Percentiles rank a stretch among this genome's conserved stretches.
Conservation (phyloP, 164 flowering plant genomes). For the Litsea cubeba region DNA sequence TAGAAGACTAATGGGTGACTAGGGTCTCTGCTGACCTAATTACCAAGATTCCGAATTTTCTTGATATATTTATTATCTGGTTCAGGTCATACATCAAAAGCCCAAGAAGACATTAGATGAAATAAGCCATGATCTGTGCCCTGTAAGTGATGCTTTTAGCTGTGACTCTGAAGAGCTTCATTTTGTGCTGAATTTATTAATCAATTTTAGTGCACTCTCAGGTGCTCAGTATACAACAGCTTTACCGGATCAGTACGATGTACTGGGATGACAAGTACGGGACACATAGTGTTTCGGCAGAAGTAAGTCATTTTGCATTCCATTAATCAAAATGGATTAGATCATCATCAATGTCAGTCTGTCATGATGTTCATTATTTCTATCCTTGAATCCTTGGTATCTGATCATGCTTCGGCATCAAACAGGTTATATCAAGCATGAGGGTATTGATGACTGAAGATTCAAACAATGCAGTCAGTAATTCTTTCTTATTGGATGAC, state of each 20-base stretch:
- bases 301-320: constrained; percentile 65
- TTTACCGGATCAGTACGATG: constrained; percentile 97
- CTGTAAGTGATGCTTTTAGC: constrained; percentile 45
- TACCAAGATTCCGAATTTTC: neutral
- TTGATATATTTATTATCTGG: neutral
- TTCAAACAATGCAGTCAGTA: constrained; percentile 63
- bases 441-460: constrained; percentile 73
- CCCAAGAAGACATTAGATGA: constrained; percentile 94
- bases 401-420: neutral
- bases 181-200: too few species aligned
- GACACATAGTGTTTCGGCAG: constrained; percentile 86
- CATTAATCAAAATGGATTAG: constrained; percentile 31
- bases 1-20: too few species aligned
- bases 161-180: too few species aligned
- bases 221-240: constrained; percentile 98
- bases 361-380: too few species aligned
- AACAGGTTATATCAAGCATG: constrained; percentile 59
- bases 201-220: constrained; percentile 19
- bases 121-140: constrained; percentile 90
- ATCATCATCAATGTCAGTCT: constrained; percentile 3
- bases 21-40: too few species aligned
- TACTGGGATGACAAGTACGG: constrained; percentile 99
- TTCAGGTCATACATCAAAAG: constrained; percentile 94
- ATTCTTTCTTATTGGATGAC: constrained; percentile 60
- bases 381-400: too few species aligned